Evolutionary conservation across 306 rosid species (phyloP).

Genomic region (Fragaria vesca): DNA sequence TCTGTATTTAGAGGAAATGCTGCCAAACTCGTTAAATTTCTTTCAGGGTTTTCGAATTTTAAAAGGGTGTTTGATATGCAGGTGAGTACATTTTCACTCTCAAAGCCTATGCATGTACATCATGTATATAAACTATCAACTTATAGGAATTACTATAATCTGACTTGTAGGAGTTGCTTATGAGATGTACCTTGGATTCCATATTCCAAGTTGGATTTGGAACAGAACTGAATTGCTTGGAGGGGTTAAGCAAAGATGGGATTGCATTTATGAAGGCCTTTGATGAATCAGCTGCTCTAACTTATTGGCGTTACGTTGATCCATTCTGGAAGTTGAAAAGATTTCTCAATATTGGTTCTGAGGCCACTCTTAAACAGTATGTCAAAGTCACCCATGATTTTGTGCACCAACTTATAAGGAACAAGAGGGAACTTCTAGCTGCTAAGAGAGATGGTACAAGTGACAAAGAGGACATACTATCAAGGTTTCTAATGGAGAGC

Average conservation of each 20-base stretch:
- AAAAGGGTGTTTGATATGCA: conserved; percentile 57
- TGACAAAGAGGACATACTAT: conserved; percentile 73
- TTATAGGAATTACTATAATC: not conserved
- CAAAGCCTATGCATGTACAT: not conserved
- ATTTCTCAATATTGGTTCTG: conserved; percentile 60
- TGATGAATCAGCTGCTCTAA: conserved; percentile 64
- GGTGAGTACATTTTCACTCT: conserved; percentile 28
- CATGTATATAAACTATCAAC: not conserved
- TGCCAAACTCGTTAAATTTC: conserved; percentile 41
- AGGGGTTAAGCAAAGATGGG: conserved; percentile 58
- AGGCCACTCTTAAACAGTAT: conserved; percentile 55
- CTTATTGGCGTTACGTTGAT: conserved; percentile 58
- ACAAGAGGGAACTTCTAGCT: conserved; percentile 34
- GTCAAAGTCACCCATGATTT: conserved; percentile 49
- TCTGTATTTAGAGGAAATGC: conserved; percentile 48
- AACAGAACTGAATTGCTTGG: conserved; percentile 65
- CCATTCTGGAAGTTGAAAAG: conserved; percentile 72
- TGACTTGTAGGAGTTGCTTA: conserved; percentile 51
- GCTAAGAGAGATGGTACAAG: conserved; percentile 41
- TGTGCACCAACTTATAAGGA: conserved; percentile 44
- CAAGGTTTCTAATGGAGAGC: conserved; percentile 70
- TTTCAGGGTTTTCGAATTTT: conserved; percentile 26
- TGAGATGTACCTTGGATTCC: conserved; percentile 73
- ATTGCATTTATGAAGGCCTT: conserved; percentile 63
- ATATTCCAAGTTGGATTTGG: conserved; percentile 88